phyloP scores from a whole-genome alignment of 441 rosid genomes.

The Metrosideros polymorpha region DNA sequence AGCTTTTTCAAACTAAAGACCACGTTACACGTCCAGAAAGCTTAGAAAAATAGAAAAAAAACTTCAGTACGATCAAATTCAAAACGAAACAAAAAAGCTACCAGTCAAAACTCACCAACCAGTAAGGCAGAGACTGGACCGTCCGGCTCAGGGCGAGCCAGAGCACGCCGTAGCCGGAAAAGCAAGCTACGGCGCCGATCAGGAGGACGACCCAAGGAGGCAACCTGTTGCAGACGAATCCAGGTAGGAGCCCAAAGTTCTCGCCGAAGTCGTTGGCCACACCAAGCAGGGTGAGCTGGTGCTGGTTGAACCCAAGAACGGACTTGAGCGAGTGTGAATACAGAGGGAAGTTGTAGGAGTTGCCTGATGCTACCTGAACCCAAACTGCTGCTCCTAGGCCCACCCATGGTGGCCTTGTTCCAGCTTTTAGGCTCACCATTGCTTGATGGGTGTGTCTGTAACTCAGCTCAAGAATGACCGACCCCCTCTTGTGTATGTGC shows the following conservation, averaged over 20 bases:
- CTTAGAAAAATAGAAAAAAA: not conserved
- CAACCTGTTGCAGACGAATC: not conserved
- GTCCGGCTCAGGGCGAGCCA: not conserved
- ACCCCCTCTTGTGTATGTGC: not conserved
- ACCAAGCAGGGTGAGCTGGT: not conserved
- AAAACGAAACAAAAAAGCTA: not conserved
- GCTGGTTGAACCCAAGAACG: slow-evolving; percentile 1
- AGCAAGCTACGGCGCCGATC: not conserved
- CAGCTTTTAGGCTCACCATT: not conserved
- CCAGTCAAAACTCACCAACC: not conserved
- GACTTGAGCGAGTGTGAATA: not conserved
- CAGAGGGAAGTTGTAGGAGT: not conserved
- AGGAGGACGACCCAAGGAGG: not conserved
- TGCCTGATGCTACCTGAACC: not conserved
- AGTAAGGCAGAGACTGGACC: not conserved
- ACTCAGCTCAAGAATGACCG: not conserved
- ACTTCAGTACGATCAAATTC: not conserved
- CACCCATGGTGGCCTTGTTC: slow-evolving; percentile 1
- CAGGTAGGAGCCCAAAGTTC: not conserved
- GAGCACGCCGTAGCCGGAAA: slow-evolving; percentile 2
- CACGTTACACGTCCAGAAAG: not conserved
- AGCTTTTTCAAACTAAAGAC: not conserved
- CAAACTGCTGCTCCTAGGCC: not conserved
- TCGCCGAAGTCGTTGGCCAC: not conserved
- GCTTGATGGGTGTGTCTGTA: not conserved